These are phyloP conservation scores for Chalciporus sp. DNA, from an alignment of 1,284 basidiomycete genomes.

Conservation along the genomic window DNA sequence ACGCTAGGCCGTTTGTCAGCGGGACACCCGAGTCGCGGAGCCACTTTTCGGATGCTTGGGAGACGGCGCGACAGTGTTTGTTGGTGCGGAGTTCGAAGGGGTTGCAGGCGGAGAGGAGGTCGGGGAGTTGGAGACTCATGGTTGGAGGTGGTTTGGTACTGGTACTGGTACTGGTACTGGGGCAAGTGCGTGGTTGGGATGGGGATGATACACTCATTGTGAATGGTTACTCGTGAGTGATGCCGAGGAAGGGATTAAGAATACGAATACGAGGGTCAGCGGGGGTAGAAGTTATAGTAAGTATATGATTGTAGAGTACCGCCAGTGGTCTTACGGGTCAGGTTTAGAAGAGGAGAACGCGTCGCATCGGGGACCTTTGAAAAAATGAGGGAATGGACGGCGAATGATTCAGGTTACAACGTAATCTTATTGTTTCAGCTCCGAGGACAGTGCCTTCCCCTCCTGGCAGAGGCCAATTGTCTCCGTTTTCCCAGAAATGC, in stretches of 20 bases:
- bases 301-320: constrained; percentile 5
- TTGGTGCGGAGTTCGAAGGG: constrained; percentile 56
- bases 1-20: constrained; percentile 17
- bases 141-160: constrained; percentile 1
- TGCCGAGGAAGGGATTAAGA: too few species aligned
- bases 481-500: not conserved
- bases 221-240: too few species aligned
- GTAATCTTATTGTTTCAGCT: constrained; percentile 19
- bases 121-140: constrained; percentile 60
- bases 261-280: too few species aligned
- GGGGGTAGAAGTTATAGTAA: not conserved
- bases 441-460: constrained; percentile 15
- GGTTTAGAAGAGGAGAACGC: not conserved
- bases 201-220: too few species aligned
- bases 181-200: too few species aligned
- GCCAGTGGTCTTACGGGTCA: constrained; percentile 6
- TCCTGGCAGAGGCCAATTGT: not conserved
- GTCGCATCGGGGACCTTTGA: constrained; percentile 1
- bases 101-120: constrained; percentile 48
- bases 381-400: not conserved
- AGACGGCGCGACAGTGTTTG: constrained; percentile 47
- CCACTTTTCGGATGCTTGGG: constrained; percentile 51
- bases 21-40: constrained; percentile 31
- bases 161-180: not conserved
- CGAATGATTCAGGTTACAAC: constrained; percentile 6